phyloP scores from a whole-genome alignment of 352 stramenopile genomes.

The Pythium dissimile region DNA sequence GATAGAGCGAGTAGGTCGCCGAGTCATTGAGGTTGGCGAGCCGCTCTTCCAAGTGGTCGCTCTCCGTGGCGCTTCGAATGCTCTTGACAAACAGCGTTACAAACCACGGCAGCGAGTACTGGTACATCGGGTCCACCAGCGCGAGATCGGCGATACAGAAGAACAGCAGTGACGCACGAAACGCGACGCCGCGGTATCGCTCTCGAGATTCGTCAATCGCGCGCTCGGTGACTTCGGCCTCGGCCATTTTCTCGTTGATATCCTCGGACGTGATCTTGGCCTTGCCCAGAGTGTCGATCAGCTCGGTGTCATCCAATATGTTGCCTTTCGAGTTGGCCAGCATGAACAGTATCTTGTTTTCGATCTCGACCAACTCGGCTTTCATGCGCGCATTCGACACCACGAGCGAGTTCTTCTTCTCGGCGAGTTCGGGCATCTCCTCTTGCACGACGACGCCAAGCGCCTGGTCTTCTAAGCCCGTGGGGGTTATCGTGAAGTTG shows the following conservation, averaged over 20 bases:
- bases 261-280: conserved; percentile 91
- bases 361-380: conserved; percentile 90
- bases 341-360: conserved; percentile 94
- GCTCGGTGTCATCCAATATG: conserved; percentile 91
- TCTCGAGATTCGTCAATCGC: conserved; percentile 90
- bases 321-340: conserved; percentile 92
- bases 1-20: conserved; percentile 93
- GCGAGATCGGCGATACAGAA: conserved; percentile 92
- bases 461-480: conserved; percentile 89
- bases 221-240: conserved; percentile 90
- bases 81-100: conserved; percentile 88
- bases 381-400: conserved; percentile 91
- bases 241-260: conserved; percentile 92
- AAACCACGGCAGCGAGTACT: conserved; percentile 95
- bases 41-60: conserved; percentile 80
- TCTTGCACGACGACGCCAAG: conserved; percentile 91
- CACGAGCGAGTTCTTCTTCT: conserved; percentile 93
- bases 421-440: conserved; percentile 91
- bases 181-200: conserved; percentile 87
- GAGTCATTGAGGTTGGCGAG: conserved; percentile 89
- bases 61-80: conserved; percentile 78
- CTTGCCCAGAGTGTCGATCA: conserved; percentile 90
- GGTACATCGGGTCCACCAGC: conserved; percentile 92
- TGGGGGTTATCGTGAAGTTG: conserved; percentile 92
- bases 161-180: conserved; percentile 88